Conservation (phyloP, 192 early-diverging fungal species). For the Endogone sp. region DNA sequence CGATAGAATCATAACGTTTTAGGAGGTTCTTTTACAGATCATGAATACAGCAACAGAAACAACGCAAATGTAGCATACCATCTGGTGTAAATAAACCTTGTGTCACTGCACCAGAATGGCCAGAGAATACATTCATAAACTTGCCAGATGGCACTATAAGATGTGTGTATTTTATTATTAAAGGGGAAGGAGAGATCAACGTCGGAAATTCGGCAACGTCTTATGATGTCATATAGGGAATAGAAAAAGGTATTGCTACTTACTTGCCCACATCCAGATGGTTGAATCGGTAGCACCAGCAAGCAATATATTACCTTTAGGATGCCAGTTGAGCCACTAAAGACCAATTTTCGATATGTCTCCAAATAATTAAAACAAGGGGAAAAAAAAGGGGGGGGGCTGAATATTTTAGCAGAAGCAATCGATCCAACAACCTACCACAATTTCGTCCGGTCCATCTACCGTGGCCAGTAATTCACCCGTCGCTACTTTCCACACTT, state of each 20-base stretch:
- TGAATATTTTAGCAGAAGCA: slow-evolving; percentile 11
- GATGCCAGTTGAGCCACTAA: slow-evolving; percentile 96
- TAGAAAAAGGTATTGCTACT: neutral
- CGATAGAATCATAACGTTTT: neutral
- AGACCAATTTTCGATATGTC: too few species aligned
- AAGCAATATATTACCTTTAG: slow-evolving; percentile 84
- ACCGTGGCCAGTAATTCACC: slow-evolving; percentile 61
- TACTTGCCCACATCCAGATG: slow-evolving; percentile 93
- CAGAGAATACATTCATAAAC: slow-evolving; percentile 93
- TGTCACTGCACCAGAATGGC: slow-evolving; percentile 80
- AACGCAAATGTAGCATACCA: too few species aligned
- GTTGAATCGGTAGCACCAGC: slow-evolving; percentile 87
- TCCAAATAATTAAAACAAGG: too few species aligned
- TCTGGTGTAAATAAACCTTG: slow-evolving; percentile 89
- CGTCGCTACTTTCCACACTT: slow-evolving; percentile 61
- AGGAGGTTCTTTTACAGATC: too few species aligned
- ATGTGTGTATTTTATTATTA: too few species aligned
- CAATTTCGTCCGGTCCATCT: slow-evolving; percentile 89
- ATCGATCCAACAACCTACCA: slow-evolving; percentile 43
- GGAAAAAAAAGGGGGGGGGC: neutral
- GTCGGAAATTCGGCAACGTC: too few species aligned
- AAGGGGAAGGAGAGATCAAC: too few species aligned
- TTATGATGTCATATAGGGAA: neutral
- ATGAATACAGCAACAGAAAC: too few species aligned
- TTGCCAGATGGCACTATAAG: slow-evolving; percentile 67